Base-by-base conservation (phyloP, 768 basidiomycete genomes). In the Lepiota venenata region DNA sequence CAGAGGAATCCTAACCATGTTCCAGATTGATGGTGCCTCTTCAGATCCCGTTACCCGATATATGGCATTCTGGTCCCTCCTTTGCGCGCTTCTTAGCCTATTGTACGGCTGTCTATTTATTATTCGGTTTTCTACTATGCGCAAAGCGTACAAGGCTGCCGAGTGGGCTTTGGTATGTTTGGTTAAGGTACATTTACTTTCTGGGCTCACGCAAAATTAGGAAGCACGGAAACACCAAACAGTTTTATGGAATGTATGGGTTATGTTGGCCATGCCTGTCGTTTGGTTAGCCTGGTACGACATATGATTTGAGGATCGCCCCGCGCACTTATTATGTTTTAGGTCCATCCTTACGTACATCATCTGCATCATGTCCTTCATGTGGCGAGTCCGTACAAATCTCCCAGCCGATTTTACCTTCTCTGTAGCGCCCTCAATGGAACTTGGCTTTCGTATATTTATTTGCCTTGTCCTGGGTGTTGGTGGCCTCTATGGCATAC, bases 331-430 rank as follows among this genome's bases (percentile, higher is more conserved):
- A 37, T 38, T 5, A 4, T 32, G 7, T 3, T 18, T 16, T 35
- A 79, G 79, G 79, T 84, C 85, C 0, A 78, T 86, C 67, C 74
- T 84, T 38, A 67, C 78, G 43, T 86, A 83, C 64, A 62, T 81
- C 56, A 58, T 70, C 7, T 73, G 80, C 37, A 82, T 85, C 52
- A 74, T 86, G 61, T 73, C 80, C 1, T 85, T 78, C 57, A 75
- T 87, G 48, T 88, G 85, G 87, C 74, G 82, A 39, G 78, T 78
- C 0, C 82, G 80, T 7, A 70, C 77, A 0, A 64, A 64, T 18
- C 80, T 71, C 6, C 75, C 76, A 46, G 57, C 3, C 76, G 84
- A 22, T 63, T 82, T 25, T 70, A 67, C 1, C 63, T 88, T 51
- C 77, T 82, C 0, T 59, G 63, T 0, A 59, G 83, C 9, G 74